Evolutionary conservation across 768 basidiomycete species (phyloP), one percentile per base, ranked within the genome.

Genomic region (Tricholoma bakamatsutake): DNA sequence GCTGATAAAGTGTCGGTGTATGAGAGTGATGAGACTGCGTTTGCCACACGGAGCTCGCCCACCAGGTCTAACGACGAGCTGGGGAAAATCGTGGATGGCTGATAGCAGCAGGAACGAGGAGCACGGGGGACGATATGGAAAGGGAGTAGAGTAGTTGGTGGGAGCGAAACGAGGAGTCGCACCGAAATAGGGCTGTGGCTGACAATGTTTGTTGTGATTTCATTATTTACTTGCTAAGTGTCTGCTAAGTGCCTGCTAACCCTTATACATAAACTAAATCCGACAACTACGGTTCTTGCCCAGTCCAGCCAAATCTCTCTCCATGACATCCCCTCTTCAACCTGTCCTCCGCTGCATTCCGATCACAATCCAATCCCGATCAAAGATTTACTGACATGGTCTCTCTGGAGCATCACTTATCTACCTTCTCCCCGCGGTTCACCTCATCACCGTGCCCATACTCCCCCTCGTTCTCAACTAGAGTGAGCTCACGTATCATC

Each of bases 141-240:
- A 77, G 78, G 80, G 78, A 75, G 77, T 73, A 47, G 74, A 69
- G 73, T 76, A 78, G 76, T 80, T 27, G 78, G 81, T 78, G 78
- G 80, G 78, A 75, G 77, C 74, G 77, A 79, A 77, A 73, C 75
- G 75, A 73, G 70, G 69, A 71, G 71, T 73, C 73, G 74, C 68
- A 68, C 71, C 73, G 21, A 69, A 48, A 48, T 48, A 53, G 52
- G 70, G 67, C 66, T 72, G 72, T 75, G 74, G 74, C 74, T 74
- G 72, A 76, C 72, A 66, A 68, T 76, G 75, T 76, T 76, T 75
- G 71, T 70, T 59, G 64, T 63, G 73, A 73, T 75, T 73, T 28
- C 37, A 24, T 62, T 62, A 57, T 55, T 35, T 51, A 49, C 31
- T 46, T 24, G 21, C 21, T 3, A 24, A 24, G 21, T 24, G 2